Percentiles rank a stretch among this genome's conserved stretches.
phyloP scores from a whole-genome alignment of 2,329 filamentous ascomycete species.

The Clonostachys rhizophaga region DNA sequence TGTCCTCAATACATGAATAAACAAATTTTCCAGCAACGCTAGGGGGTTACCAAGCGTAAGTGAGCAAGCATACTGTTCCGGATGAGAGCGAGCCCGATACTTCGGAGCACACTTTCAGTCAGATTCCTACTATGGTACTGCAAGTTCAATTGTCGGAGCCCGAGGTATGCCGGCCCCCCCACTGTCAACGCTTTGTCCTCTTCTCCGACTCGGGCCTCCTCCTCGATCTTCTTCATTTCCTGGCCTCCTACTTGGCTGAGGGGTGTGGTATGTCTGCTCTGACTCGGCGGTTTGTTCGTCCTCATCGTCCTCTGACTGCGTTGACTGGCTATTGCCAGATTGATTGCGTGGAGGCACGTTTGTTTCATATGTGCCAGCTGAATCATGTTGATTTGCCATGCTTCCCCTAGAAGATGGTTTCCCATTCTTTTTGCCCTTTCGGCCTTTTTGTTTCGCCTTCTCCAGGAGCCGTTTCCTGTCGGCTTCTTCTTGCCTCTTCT shows the following conservation, averaged over 20 bases:
- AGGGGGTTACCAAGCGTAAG: too few relatives aligned
- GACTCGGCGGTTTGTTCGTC: slow-evolving; percentile 22
- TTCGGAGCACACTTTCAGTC: too few relatives aligned
- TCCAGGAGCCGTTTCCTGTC: slow-evolving; percentile 81
- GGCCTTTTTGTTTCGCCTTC: slow-evolving; percentile 89
- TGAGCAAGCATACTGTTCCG: too few relatives aligned
- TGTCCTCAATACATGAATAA: too few relatives aligned
- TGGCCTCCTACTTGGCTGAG: background rate
- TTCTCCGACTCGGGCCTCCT: background rate
- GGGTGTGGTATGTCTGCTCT: background rate
- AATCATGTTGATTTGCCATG: slow-evolving; percentile 3
- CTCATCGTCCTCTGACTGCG: slow-evolving; percentile 30
- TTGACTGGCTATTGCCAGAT: slow-evolving; percentile 22
- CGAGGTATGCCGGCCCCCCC: too few relatives aligned
- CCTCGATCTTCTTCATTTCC: background rate
- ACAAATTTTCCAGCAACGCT: too few relatives aligned
- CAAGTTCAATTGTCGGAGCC: too few relatives aligned
- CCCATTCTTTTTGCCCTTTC: slow-evolving; percentile 79
- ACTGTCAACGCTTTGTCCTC: too few relatives aligned
- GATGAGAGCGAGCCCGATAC: too few relatives aligned
- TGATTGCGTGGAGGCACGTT: slow-evolving; percentile 12
- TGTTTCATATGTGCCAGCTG: slow-evolving; percentile 8
- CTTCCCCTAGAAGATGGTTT: slow-evolving; percentile 41
- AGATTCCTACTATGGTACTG: too few relatives aligned
- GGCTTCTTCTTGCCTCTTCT: slow-evolving; percentile 64